Conservation (phyloP, 2,329 filamentous ascomycete genomes). For the Nigrospora sphaerica region DNA sequence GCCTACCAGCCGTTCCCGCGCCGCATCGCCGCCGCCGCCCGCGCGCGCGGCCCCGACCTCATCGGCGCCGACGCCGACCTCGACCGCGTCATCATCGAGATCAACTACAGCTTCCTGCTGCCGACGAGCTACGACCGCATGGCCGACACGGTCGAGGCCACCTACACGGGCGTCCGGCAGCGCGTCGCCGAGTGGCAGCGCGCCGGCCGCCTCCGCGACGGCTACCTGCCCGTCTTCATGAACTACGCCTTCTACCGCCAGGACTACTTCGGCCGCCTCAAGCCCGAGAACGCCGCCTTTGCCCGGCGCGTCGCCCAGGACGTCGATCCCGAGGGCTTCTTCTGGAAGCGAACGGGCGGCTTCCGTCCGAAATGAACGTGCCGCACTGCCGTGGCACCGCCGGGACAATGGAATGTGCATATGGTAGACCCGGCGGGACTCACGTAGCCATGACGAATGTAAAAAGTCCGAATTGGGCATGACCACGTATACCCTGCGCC, state of each 20-base stretch:
- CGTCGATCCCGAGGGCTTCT: slow-evolving; percentile 30
- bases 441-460: no score
- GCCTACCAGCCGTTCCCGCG: slow-evolving; percentile 32
- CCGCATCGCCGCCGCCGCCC: slow-evolving; percentile 24
- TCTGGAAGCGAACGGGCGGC: slow-evolving; percentile 28
- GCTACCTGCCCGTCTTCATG: slow-evolving; percentile 33
- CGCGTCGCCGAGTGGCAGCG: slow-evolving; percentile 21
- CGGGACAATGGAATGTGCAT: no score
- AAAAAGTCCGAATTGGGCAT: no score
- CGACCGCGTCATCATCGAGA: slow-evolving; percentile 32
- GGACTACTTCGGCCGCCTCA: slow-evolving; percentile 32
- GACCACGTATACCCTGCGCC: no score
- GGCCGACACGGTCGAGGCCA: slow-evolving; percentile 22
- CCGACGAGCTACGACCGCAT: slow-evolving; percentile 21
- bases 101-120: slow-evolving; percentile 31
- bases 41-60: slow-evolving; percentile 26
- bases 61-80: slow-evolving; percentile 29
- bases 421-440: no score
- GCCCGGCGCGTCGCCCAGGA: slow-evolving; percentile 22
- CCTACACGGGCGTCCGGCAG: slow-evolving; percentile 25
- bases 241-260: slow-evolving; percentile 33
- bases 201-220: slow-evolving; percentile 23
- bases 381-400: no score
- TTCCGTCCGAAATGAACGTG: slow-evolving; percentile 8
- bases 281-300: slow-evolving; percentile 23